These are phyloP conservation scores for Pichia exigua DNA, from an alignment of 805 yeast species.

Conservation along the genomic window DNA sequence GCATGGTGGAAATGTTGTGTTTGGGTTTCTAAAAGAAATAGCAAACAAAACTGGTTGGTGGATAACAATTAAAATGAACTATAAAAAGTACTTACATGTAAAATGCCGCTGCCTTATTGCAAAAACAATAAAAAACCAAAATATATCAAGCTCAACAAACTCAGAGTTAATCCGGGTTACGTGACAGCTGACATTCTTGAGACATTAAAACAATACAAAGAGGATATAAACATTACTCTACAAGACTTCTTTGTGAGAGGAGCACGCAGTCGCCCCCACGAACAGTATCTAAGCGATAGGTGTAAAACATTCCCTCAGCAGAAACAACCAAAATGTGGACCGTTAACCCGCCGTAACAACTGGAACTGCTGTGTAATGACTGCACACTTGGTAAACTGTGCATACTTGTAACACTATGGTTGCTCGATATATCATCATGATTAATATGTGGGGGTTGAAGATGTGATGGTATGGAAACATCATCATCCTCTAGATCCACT, in stretches of 20 bases:
- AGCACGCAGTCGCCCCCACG: slow-evolving; percentile 92
- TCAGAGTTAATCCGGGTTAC: too few species aligned
- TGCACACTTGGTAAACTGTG: slow-evolving; percentile 2
- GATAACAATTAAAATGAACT: background rate
- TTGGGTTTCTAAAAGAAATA: background rate
- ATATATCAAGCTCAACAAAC: too few species aligned
- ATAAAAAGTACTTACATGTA: too few species aligned
- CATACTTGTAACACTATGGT: slow-evolving; percentile 3
- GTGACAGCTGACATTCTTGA: too few species aligned
- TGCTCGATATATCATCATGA: slow-evolving; percentile 13
- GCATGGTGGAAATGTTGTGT: slow-evolving; percentile 9
- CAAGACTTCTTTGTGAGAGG: slow-evolving; percentile 43
- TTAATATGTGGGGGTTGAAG: background rate
- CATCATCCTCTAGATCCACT: slow-evolving; percentile 12
- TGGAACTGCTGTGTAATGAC: background rate
- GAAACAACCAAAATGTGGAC: slow-evolving; percentile 72
- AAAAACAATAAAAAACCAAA: too few species aligned
- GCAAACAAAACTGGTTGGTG: background rate
- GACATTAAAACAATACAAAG: background rate
- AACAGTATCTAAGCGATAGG: slow-evolving; percentile 77
- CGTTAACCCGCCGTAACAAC: slow-evolving; percentile 15
- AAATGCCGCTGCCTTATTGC: too few species aligned
- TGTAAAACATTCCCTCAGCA: slow-evolving; percentile 78
- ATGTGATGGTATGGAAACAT: background rate
- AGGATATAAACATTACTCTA: slow-evolving; percentile 17